These are phyloP conservation scores for Themeda triandra DNA, from an alignment of 176 grass and related monocot genomes.

Conservation along the genomic window DNA sequence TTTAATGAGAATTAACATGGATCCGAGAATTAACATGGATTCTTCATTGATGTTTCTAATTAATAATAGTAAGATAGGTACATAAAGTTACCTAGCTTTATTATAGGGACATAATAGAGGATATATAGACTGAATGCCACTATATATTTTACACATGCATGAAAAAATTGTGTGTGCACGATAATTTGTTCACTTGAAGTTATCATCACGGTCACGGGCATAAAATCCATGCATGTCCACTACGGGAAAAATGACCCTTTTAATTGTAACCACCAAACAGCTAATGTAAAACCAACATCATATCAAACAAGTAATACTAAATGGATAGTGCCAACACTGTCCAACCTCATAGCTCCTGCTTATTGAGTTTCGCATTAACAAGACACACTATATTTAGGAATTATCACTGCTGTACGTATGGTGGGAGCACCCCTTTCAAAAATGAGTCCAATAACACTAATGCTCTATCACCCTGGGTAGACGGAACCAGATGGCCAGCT, in stretches of 20 bases:
- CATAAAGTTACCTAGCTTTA: too few relatives aligned
- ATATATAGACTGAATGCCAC: too few relatives aligned
- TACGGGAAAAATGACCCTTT: neutral
- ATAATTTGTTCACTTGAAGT: neutral
- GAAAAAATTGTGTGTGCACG: neutral
- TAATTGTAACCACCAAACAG: neutral
- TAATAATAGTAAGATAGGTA: too few relatives aligned
- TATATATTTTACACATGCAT: neutral
- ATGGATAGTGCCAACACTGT: neutral
- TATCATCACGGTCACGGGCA: neutral
- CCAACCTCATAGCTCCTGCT: too few relatives aligned
- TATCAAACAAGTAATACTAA: neutral
- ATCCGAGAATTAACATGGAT: too few relatives aligned
- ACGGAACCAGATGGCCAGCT: slow-evolving; percentile 55
- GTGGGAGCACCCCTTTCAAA: slow-evolving; percentile 41
- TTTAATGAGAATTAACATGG: too few relatives aligned
- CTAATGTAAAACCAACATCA: too few relatives aligned
- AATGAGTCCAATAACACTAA: slow-evolving; percentile 37
- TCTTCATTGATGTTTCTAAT: too few relatives aligned
- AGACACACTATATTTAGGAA: neutral
- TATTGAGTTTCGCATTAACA: neutral
- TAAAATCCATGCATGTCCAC: neutral
- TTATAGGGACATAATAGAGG: too few relatives aligned
- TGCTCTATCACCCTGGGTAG: slow-evolving; percentile 40
- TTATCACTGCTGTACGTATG: neutral